Evolutionary conservation across 768 basidiomycete species (phyloP), one percentile per base, ranked within the genome.

Genomic region (Mycena epipterygia): DNA sequence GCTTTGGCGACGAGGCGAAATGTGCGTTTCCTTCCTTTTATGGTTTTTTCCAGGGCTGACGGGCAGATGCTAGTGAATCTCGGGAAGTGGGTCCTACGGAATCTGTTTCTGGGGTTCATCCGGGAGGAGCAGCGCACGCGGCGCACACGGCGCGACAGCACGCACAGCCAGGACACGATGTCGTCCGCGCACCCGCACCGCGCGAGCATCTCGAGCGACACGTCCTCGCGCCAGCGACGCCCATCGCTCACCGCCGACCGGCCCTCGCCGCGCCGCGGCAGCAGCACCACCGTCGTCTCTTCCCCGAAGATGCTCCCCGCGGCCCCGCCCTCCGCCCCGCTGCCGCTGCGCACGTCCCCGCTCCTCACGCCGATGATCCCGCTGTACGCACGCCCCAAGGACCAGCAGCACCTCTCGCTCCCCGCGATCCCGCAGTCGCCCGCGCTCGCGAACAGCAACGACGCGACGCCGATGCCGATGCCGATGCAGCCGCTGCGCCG

Each of bases 41-140:
- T n/a, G n/a, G n/a, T n/a, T n/a, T 17, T 52, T 63, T 21, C 27
- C 42, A 25, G 58, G 35, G 61, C 44, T 64, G 75, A 49, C 75
- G 69, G 51, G 16, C 25, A 17, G 19, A 49, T 14, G 29, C 3
- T 39, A 98, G 96, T 97, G 73, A 97, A 97, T 78, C 84, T 97
- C 51, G 96, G 95, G 1, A 97, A 95, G 82, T 97, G 95, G 95
- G 89, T 95, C 1, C 80, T 97, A 25, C 88, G 92, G 32, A 97
- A 97, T 78, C 81, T 98, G 17, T 98, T 97, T 80, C 77, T 89
- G 35, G 90, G 89, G 3, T 95, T 96, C 76, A 86, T 95, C 58
- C 85, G 85, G 14, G 94, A 94, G 75, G 89, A 94, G 72, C 86
- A 90, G 67, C 85, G 84, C n/a, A 64, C 76, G 27, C 81, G 79